Conservation (phyloP, 2,329 filamentous ascomycete genomes). For the Fonsecaea erecta region DNA sequence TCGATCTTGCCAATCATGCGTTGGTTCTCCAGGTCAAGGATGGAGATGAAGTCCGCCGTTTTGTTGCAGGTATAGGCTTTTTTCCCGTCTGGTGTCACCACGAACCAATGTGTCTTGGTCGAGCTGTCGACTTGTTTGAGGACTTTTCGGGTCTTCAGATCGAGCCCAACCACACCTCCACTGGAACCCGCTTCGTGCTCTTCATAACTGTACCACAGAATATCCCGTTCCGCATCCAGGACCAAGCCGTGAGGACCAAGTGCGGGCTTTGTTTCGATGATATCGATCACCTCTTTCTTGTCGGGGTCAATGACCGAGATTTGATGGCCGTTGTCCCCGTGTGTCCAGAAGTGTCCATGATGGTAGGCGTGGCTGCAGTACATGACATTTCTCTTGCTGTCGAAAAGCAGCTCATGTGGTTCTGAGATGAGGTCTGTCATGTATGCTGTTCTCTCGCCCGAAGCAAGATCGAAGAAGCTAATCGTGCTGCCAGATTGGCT, state of each 20-base stretch:
- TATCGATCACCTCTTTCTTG: conserved; percentile 1
- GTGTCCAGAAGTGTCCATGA: conserved; percentile 6
- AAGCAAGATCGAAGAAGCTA: conserved; percentile 3
- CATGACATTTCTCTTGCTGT: neutral
- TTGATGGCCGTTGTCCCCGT: neutral
- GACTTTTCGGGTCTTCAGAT: neutral
- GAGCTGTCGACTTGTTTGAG: conserved; percentile 4
- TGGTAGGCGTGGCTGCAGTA: conserved; percentile 14
- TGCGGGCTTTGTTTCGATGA: conserved; percentile 8
- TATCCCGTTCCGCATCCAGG: neutral
- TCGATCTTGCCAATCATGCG: conserved; percentile 5
- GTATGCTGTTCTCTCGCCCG: neutral
- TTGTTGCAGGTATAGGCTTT: conserved; percentile 7
- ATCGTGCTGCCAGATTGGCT: conserved; percentile 8
- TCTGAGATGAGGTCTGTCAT: conserved; percentile 8
- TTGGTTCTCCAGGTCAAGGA: conserved; percentile 6
- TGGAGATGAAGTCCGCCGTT: conserved; percentile 4
- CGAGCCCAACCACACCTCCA: conserved; percentile 3
- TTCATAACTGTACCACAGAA: conserved; percentile 8
- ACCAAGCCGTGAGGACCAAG: conserved; percentile 1
- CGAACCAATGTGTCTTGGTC: conserved; percentile 14
- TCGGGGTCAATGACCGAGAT: conserved; percentile 3
- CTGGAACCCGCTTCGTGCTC: neutral
- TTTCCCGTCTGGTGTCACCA: conserved; percentile 6
- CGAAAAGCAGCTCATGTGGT: conserved; percentile 1